Base-by-base conservation (phyloP, 1,139 yeast species). In the Debaryomyces psychrophilus region DNA sequence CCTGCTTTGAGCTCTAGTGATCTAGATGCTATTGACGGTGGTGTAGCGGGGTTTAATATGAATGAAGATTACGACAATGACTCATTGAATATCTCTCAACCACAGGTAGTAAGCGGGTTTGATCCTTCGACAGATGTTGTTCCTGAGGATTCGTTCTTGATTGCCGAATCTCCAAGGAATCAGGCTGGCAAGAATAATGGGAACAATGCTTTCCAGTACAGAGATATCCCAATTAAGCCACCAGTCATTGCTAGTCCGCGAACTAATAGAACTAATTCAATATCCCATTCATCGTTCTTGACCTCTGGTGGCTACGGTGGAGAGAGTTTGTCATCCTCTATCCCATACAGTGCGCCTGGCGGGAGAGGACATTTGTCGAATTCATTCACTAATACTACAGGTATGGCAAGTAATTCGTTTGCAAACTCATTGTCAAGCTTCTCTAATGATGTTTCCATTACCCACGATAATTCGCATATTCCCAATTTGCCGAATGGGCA, bases 291-390 rank as follows among this genome's bases (percentile, higher is more conserved):
- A 26, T 68, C 74, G 22, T 71, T 73, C 47, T 59, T 67, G 45
- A 64, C 68, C 45, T 54, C 58, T 14, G 66, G 65, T 7, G 71
- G 71, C 31, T 65, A 66, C 46, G 67, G 67, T n/a, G 61, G 64
- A 31, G 79, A 75, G 49, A 76, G 85, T 45, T 69, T 84, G 52
- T 80, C 88, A 9, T 71, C 82, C 17, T 76, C 82, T 42, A 85
- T 86, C 44, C 93, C 93, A 0, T 86, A 84, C 61, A 75, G 85
- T 6, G 90, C 85, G 2, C 93, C 93, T 1, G 86, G 86, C 9
- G 83, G 83, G 3, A 68, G 77, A 43, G 51, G 55, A 17, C 60
- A 55, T 23, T 51, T 52, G 53, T 57, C 61, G 4, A 53, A 33
- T 20, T 46, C 57, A n/a, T 44, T 29, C 27, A 38, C 26, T n/a